Base-by-base conservation (phyloP, 352 stramenopile genomes). In the Pythium grandisporangium region DNA sequence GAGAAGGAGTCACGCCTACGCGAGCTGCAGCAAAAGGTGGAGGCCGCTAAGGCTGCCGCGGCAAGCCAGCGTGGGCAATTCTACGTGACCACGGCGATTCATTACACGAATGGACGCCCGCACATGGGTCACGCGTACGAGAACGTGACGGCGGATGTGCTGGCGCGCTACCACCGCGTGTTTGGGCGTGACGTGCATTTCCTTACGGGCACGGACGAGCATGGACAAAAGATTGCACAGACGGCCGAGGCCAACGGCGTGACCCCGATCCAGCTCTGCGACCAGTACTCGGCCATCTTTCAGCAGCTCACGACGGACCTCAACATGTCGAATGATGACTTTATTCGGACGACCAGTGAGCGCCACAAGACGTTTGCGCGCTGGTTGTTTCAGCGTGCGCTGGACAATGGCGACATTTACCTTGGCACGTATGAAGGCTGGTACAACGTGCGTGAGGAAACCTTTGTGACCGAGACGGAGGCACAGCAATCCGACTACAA, bases 101-200 rank as follows among this genome's bases (percentile, higher is more conserved):
- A 99, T 70, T 99, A 99, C 76, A 98, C 96, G 37, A 99, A 99
- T 47, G 83, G 82, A 3, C 37, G 64, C 41, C 90, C 95, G 45
- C 96, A 99, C 70, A 99, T 99, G 77, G 96, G 96, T 29, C 96
- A 99, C 65, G 96, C 96, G 7, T 99, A 99, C 75, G 96, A 99
- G 68, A 97, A 94, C 39, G 77, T 96, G 30, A 96, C 93, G 30
- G 67, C 94, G 12, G 96, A 99, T 70, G 91, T 98, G n/a, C 92
- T 99, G 53, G 77, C 74, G 30, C 83, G 96, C 17, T 99, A 98
- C 63, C 75, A 97, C 44, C 88, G 96, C 45, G 58, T 63, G 45
- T 92, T 87, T 47, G 88, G 84, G 7, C 69, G 80, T 26, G 70
- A 93, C 33, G 75, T 89, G 30, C 87, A 73, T 49, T 94, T 93